A percentile compares a stretch with the other conserved stretches of the same genome.
These are phyloP conservation scores for Nosema muscidifuracis DNA, from an alignment of 371 early-diverging fungal genomes.

Conservation along the genomic window DNA sequence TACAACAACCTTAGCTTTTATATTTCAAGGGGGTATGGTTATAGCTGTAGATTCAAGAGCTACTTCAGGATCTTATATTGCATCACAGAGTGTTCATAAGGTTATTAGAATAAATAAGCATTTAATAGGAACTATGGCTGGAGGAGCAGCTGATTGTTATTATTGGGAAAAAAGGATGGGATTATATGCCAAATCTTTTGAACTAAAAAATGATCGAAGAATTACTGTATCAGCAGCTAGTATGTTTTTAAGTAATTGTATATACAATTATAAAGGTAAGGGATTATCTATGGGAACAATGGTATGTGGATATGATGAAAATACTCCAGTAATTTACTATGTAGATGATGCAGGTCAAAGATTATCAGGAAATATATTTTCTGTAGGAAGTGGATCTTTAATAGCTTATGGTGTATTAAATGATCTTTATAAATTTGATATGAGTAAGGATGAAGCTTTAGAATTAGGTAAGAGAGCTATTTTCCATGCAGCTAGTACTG, in stretches of 20 bases:
- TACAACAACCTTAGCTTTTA: constrained; percentile 97
- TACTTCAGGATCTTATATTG: constrained; percentile 91
- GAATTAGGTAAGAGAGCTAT: constrained; percentile 88
- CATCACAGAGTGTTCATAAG: constrained; percentile 93
- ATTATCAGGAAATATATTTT: constrained; percentile 76
- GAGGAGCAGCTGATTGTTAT: constrained; percentile 99
- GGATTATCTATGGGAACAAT: constrained; percentile 98
- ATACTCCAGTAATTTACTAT: constrained; percentile 89
- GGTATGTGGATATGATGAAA: constrained; percentile 97
- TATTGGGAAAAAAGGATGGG: constrained; percentile 98
- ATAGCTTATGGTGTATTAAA: constrained; percentile 91
- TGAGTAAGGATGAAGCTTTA: constrained; percentile 81
- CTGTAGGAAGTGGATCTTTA: constrained; percentile 91
- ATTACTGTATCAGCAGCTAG: constrained; percentile 97
- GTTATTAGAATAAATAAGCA: constrained; percentile 98
- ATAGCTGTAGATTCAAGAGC: constrained; percentile 98
- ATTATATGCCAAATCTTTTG: constrained; percentile 77
- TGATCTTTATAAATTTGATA: constrained; percentile 75
- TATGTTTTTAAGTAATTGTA: constrained; percentile 84
- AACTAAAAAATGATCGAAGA: constrained; percentile 89
- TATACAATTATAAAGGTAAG: constrained; percentile 92
- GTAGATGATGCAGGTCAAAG: constrained; percentile 93
- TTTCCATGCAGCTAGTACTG: constrained; percentile 93
- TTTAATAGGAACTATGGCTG: constrained; percentile 98
- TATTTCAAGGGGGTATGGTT: constrained; percentile 87